Conservation (phyloP, 139 green algal species). For the Pseudopediastrum boryanum region DNA sequence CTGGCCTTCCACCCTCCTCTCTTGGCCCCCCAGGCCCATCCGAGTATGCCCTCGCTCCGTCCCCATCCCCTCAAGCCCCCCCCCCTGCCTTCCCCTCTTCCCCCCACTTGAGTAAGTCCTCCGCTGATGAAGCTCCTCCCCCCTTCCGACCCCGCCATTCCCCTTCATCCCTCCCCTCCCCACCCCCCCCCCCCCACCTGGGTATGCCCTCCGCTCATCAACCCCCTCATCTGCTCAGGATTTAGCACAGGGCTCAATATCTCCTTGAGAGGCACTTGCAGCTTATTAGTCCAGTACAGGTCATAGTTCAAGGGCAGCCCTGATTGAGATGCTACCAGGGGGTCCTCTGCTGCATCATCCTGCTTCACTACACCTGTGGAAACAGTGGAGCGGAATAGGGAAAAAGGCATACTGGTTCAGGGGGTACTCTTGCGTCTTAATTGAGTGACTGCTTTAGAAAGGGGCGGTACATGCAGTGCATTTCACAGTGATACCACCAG, state of each 20-base stretch:
- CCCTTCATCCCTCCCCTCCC: too few relatives aligned
- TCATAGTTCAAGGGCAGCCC: conserved; percentile 47
- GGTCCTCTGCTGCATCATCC: conserved; percentile 77
- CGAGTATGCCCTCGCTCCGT: too few relatives aligned
- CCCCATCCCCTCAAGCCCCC: too few relatives aligned
- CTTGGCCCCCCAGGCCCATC: too few relatives aligned
- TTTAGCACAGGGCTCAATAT: neutral
- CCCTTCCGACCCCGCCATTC: too few relatives aligned
- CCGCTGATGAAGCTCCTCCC: too few relatives aligned
- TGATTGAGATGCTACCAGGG: conserved; percentile 51
- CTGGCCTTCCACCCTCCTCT: too few relatives aligned
- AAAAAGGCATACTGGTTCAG: conserved; percentile 13
- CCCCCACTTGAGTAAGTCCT: too few relatives aligned
- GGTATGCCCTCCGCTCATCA: neutral
- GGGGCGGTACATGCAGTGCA: too few relatives aligned
- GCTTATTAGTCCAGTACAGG: conserved; percentile 82
- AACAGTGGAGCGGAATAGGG: neutral
- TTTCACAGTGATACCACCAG: too few relatives aligned
- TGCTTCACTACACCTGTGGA: conserved; percentile 36
- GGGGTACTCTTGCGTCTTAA: neutral
- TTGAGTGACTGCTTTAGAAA: neutral
- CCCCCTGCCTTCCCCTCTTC: too few relatives aligned
- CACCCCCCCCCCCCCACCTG: neutral
- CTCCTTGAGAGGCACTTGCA: conserved; percentile 49
- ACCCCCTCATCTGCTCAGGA: neutral